Base-by-base conservation (phyloP, 352 stramenopile genomes). In the Globisporangium perplexum region DNA sequence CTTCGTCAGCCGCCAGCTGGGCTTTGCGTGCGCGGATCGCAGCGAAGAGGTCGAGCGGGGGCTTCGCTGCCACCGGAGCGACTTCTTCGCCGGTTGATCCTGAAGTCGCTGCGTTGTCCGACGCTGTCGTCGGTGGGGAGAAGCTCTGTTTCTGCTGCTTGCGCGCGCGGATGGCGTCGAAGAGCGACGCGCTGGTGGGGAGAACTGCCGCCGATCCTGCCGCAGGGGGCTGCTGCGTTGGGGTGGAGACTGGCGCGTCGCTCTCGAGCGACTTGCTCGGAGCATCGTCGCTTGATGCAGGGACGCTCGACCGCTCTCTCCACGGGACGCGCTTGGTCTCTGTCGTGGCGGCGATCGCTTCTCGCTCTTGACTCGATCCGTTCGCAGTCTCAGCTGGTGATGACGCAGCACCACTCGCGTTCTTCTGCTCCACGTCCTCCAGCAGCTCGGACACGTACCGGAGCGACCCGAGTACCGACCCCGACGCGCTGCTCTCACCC, bases 1-100 rank as follows among this genome's bases (percentile, higher is more conserved):
- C 33, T 35, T 35, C 30, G 14, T 22, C 14, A 33, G 50, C 43
- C 26, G 60, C 26, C 33, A 22, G 7, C 41, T 52, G 54, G 38
- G 47, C 24, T 50, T 77, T 74, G 7, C 71, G 72, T 22, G 71
- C 70, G 57, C 77, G 72, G 59, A 91, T 91, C 26, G 74, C 73
- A n/a, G 77, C 74, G 44, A 91, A 70, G 14, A 91, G 58, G 36
- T 85, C 68, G 23, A 74, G 44, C 18, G 75, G 67, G 33, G 44
- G 15, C n/a, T 56, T 47, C 15, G 28, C 10, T 45, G 36, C 22
- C 17, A 24, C 65, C 64, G 18, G 6, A 47, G 47, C 47, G 11
- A 39, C 18, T 26, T 6, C 26, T 49, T 35, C 31, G 11, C 42
- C n/a, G n/a, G 31, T 2, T 38, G 31, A 38, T 17, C 20, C 24